A percentile compares a stretch with the other conserved stretches of the same genome.
Conservation (phyloP, 1,284 basidiomycete species). For the Ceratobasidium papillatum region DNA sequence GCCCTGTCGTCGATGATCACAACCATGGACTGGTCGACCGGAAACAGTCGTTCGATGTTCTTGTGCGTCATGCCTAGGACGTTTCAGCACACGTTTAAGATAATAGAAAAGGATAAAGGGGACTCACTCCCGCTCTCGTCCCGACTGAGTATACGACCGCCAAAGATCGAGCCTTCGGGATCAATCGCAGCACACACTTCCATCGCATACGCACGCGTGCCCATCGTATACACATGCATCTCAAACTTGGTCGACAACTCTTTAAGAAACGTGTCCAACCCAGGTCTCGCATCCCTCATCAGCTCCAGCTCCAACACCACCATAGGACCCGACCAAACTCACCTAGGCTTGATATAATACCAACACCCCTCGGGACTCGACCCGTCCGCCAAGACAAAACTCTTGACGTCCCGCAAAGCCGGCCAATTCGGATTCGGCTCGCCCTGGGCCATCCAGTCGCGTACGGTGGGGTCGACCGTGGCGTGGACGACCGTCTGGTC, state of each 20-base stretch:
- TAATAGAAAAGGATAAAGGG: constrained; percentile 32
- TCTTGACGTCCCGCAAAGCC: constrained; percentile 81
- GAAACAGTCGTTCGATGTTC: constrained; percentile 89
- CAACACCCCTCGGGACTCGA: constrained; percentile 75
- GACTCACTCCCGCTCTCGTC: constrained; percentile 93
- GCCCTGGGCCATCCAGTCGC: constrained; percentile 93
- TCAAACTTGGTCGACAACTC: constrained; percentile 84
- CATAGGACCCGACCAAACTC: constrained; percentile 48
- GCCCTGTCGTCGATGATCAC: constrained; percentile 98
- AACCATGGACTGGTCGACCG: constrained; percentile 97
- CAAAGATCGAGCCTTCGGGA: constrained; percentile 86
- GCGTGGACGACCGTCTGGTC: constrained; percentile 99
- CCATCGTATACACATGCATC: constrained; percentile 99
- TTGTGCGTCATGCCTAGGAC: constrained; percentile 85
- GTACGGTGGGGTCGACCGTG: constrained; percentile 97
- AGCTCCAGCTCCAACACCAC: constrained; percentile 7
- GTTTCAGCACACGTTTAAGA: constrained; percentile 5
- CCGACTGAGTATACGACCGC: constrained; percentile 86
- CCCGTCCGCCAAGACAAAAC: constrained; percentile 74
- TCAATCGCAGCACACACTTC: constrained; percentile 95
- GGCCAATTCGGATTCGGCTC: constrained; percentile 88
- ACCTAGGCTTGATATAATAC: constrained; percentile 98
- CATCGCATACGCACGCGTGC: constrained; percentile 95
- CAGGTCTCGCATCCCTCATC: constrained; percentile 69
- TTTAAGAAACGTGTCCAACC: constrained; percentile 81